Percentiles rank a stretch among this genome's conserved stretches.
Evolutionary conservation across 2,329 filamentous ascomycete species (phyloP).

Genomic region (Cladobotryum mycophilum): DNA sequence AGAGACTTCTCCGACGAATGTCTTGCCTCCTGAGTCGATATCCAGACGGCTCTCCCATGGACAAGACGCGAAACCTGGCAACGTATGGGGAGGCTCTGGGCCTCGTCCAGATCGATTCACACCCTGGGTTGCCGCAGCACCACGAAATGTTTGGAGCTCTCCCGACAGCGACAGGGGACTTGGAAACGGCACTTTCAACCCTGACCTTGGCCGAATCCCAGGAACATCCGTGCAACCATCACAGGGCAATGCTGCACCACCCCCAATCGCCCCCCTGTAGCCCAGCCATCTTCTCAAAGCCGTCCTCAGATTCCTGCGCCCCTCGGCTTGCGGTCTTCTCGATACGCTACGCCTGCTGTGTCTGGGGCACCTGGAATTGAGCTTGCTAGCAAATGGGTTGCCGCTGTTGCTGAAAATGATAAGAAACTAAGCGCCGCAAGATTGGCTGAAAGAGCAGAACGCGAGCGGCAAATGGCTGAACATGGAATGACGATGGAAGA

Average conservation of each 20-base stretch:
- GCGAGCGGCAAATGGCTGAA: slow-evolving; percentile 38
- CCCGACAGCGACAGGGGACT: slow-evolving; percentile 65
- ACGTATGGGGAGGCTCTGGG: slow-evolving; percentile 33
- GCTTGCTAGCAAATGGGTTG: slow-evolving; percentile 37
- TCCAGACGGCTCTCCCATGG: slow-evolving; percentile 26
- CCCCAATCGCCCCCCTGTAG: slow-evolving; percentile 37
- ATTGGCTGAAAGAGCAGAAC: slow-evolving; percentile 33
- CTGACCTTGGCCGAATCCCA: slow-evolving; percentile 48
- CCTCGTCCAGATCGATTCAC: slow-evolving; percentile 43
- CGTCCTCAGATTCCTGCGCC: slow-evolving; percentile 25
- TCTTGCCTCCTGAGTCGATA: slow-evolving; percentile 13
- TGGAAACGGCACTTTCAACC: slow-evolving; percentile 71
- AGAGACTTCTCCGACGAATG: slow-evolving; percentile 13
- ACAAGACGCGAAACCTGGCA: slow-evolving; percentile 26
- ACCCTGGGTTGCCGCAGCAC: slow-evolving; percentile 41
- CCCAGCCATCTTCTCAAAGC: slow-evolving; percentile 20
- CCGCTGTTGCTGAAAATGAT: slow-evolving; percentile 40
- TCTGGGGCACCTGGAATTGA: slow-evolving; percentile 23
- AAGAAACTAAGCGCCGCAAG: slow-evolving; percentile 36
- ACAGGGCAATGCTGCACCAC: slow-evolving; percentile 34
- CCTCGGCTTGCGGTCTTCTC: slow-evolving; percentile 26
- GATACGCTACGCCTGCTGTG: slow-evolving; percentile 13
- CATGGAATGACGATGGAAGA: slow-evolving; percentile 40
- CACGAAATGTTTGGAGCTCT: slow-evolving; percentile 67
- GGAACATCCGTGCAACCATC: slow-evolving; percentile 29